Conservation (phyloP, 106 monocot species). For the Hemerocallis citrina region DNA sequence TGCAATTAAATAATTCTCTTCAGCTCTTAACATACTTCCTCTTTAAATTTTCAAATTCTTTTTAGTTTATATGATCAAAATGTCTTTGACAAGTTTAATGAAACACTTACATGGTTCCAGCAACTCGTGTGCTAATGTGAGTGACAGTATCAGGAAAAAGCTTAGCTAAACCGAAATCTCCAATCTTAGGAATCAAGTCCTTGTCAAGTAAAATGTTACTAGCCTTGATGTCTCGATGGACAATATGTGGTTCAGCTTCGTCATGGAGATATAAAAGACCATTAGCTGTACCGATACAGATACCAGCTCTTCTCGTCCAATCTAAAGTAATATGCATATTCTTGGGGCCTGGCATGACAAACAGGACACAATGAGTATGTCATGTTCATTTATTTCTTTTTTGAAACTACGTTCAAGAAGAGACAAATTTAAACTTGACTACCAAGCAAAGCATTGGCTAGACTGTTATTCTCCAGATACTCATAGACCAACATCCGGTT, state of each 20-base stretch:
- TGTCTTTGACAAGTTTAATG: no score
- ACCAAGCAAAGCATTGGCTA: conserved; percentile 43
- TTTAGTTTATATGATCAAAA: no score
- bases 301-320: conserved; percentile 35
- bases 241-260: conserved; percentile 37
- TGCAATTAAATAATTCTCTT: no score
- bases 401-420: no score
- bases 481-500: conserved; percentile 48
- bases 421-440: no score
- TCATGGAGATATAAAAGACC: conserved; percentile 52
- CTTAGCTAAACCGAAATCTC: conserved; percentile 54
- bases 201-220: conserved; percentile 47
- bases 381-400: neutral
- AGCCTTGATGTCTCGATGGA: conserved; percentile 60
- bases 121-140: conserved; percentile 51
- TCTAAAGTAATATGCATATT: conserved; percentile 21
- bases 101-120: conserved; percentile 41
- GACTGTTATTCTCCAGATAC: conserved; percentile 45
- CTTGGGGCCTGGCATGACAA: conserved; percentile 21
- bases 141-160: conserved; percentile 52
- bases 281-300: conserved; percentile 39
- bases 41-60: no score
- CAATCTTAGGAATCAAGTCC: conserved; percentile 39
- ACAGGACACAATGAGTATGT: neutral
- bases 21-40: no score